A percentile compares a stretch with the other conserved stretches of the same genome.
Evolutionary conservation across 768 basidiomycete genomes (phyloP).

Genomic region (Lactarius vividus): DNA sequence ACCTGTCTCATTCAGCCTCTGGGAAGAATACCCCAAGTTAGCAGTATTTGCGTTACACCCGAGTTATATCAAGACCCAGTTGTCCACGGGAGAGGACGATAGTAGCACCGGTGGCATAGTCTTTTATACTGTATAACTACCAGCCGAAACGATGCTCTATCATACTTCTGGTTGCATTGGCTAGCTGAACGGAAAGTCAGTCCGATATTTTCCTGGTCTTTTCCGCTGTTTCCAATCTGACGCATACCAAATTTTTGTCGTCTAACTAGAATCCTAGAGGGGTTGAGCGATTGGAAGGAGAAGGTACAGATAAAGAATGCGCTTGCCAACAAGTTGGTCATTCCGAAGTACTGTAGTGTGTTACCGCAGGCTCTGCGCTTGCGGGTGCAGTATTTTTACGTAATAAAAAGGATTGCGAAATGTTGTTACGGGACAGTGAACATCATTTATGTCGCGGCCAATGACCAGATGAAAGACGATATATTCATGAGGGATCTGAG

Average conservation of each 20-base stretch:
- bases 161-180: slow-evolving; percentile 29
- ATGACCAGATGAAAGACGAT: no score
- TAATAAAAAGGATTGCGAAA: no score
- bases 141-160: slow-evolving; percentile 28
- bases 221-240: neutral
- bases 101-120: slow-evolving; percentile 1
- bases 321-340: slow-evolving; percentile 12
- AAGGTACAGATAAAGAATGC: neutral
- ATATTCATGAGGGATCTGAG: no score
- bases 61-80: slow-evolving; percentile 5
- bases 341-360: slow-evolving; percentile 1
- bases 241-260: slow-evolving; percentile 1
- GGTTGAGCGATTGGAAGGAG: slow-evolving; percentile 14
- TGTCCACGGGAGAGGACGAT: neutral
- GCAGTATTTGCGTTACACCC: slow-evolving; percentile 20
- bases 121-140: slow-evolving; percentile 27
- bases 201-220: neutral
- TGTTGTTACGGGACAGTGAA: no score
- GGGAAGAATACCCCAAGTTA: slow-evolving; percentile 17
- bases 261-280: slow-evolving; percentile 15
- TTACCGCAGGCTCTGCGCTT: neutral
- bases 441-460: no score
- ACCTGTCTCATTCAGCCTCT: neutral
- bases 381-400: no score
- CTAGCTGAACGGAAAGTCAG: slow-evolving; percentile 29